phyloP scores from a whole-genome alignment of 2,329 filamentous ascomycete genomes.

The Ascomycota sp. region DNA sequence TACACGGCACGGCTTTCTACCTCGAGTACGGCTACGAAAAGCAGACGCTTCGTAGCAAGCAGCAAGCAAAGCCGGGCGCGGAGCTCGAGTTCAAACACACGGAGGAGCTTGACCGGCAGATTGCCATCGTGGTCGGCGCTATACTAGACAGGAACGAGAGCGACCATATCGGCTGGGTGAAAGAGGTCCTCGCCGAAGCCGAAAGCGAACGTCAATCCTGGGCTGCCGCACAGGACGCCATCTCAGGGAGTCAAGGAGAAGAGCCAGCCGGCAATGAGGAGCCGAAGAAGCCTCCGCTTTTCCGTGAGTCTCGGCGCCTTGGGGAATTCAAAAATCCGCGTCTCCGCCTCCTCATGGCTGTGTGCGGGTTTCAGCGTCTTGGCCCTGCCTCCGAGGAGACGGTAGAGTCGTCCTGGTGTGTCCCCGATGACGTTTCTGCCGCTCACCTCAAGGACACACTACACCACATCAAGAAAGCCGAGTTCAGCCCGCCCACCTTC shows the following conservation, averaged over 20 bases:
- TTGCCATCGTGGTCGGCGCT: constrained; percentile 61
- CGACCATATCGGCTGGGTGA: constrained; percentile 66
- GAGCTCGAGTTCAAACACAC: constrained; percentile 66
- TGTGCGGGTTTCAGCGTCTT: constrained; percentile 48
- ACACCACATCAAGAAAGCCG: constrained; percentile 55
- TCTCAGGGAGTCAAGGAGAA: constrained; percentile 17
- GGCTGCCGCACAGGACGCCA: constrained; percentile 49
- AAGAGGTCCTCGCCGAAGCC: constrained; percentile 46
- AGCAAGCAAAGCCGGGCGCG: constrained; percentile 48
- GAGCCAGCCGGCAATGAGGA: constrained; percentile 8
- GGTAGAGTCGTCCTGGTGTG: constrained; percentile 55
- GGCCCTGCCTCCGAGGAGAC: constrained; percentile 42
- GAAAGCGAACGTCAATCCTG: constrained; percentile 56
- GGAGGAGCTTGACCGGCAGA: constrained; percentile 46
- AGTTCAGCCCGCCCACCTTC: constrained; percentile 59
- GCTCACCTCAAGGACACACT: constrained; percentile 46
- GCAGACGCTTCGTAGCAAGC: constrained; percentile 44
- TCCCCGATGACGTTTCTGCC: constrained; percentile 46
- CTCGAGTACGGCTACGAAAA: constrained; percentile 81
- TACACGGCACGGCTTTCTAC: constrained; percentile 62
- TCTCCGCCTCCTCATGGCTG: constrained; percentile 63
- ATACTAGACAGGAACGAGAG: constrained; percentile 62
- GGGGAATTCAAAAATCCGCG: constrained; percentile 60
- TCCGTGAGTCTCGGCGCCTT: constrained; percentile 10
- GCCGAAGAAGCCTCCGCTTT: constrained; percentile 11